Conservation (phyloP, 257 asterid species). For the Lavandula angustifolia region DNA sequence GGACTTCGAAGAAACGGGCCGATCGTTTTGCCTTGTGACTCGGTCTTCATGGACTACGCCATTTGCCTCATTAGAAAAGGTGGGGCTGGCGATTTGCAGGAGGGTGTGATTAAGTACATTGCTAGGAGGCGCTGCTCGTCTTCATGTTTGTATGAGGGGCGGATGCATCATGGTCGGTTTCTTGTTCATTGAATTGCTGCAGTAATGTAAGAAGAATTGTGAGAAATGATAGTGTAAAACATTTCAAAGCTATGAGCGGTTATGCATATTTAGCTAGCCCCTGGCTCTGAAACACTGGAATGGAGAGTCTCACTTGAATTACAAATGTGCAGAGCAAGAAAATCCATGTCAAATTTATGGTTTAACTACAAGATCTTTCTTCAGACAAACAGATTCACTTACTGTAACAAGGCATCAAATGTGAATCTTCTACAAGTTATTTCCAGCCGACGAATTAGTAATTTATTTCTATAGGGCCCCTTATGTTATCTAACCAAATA, state of each 20-base stretch:
- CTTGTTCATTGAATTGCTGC: constrained; percentile 26
- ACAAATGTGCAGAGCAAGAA: not conserved
- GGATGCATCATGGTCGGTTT: constrained; percentile 23
- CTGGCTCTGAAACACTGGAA: not conserved
- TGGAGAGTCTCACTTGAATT: not conserved
- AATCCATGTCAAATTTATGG: not conserved
- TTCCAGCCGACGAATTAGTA: not conserved
- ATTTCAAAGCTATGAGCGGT: constrained; percentile 31
- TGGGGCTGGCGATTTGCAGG: constrained; percentile 23
- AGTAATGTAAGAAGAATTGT: not conserved
- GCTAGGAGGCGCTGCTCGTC: constrained; percentile 27
- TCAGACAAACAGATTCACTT: not conserved
- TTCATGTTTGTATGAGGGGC: constrained; percentile 12
- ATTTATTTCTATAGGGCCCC: constrained; percentile 12
- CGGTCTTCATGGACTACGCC: constrained; percentile 34
- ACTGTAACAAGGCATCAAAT: not conserved
- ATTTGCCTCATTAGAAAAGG: constrained; percentile 32
- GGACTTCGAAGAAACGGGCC: constrained; percentile 40
- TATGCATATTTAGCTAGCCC: constrained; percentile 25
- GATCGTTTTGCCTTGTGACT: constrained; percentile 38
- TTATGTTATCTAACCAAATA: constrained; percentile 18
- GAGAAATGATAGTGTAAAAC: not conserved
- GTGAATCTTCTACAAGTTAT: not conserved
- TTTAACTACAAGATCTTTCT: not conserved
- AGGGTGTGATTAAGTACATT: constrained; percentile 27